Evolutionary conservation across 2,329 filamentous ascomycete species (phyloP), one percentile per base, ranked within the genome.

Genomic region (Cladosporium halotolerans): DNA sequence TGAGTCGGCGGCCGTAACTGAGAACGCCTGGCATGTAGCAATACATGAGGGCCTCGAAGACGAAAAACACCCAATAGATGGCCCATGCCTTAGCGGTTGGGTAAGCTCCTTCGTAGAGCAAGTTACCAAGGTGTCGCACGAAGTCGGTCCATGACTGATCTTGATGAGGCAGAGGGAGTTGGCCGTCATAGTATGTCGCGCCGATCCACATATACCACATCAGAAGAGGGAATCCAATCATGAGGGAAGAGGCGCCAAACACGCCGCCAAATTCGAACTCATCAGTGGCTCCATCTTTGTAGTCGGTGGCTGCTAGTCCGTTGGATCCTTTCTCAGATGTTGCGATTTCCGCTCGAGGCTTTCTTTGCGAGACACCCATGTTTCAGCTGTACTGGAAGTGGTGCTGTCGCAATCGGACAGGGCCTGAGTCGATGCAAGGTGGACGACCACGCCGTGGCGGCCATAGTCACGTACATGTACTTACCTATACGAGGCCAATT

Each of bases 121-220:
- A 76, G 57, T 84, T 66, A 60, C 74, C 79, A 68, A 97, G 72
- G 60, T 95, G 84, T 53, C 76, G 72, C 52, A 80, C 77, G 68
- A 96, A 97, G 13, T 91, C 84, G 9, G 66, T 60, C 68, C 82
- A 81, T 60, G 78, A 84, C 62, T 64, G 63, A 56, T 52, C 57
- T 23, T 63, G 60, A 54, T 66, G 63, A 40, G 75, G 73, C 11
- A 51, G 40, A 2, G 93, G 93, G 45, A 95, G 77, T 58, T 87
- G 84, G 62, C 92, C 92, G 67, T 89, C 77, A 73, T 96, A 97
- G 74, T 92, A 95, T 45, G 85, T 91, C 32, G 92, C 88, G 45
- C 93, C 93, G 70, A 95, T 85, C 90, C 91, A 97, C 91, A 97
- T 96, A 75, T 96, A 97, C 80, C 89, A 96, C 92, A 97, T 97